A percentile compares a stretch with the other conserved stretches of the same genome.
phyloP scores from a whole-genome alignment of 306 rosid genomes.

The Prunus mume region DNA sequence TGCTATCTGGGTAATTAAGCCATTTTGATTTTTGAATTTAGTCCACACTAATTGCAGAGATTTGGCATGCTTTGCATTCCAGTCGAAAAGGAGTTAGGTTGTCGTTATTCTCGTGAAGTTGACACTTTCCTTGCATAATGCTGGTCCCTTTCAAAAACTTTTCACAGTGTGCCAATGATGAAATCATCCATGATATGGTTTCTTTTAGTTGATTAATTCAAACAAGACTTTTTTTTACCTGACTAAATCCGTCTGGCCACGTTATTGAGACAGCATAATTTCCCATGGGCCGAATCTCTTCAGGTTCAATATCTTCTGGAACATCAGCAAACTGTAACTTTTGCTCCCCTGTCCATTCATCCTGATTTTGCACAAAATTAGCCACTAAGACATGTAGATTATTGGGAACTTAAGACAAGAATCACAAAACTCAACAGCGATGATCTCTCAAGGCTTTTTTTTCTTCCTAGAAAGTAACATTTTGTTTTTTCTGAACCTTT shows the following conservation, averaged over 20 bases:
- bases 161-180: neutral
- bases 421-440: slow-evolving; percentile 9
- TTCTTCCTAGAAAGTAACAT: slow-evolving; percentile 20
- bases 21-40: neutral
- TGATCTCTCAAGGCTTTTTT: slow-evolving; percentile 11
- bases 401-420: neutral
- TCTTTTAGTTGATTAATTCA: neutral
- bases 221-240: slow-evolving; percentile 51
- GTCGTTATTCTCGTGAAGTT: neutral
- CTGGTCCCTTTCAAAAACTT: neutral
- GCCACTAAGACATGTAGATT: neutral
- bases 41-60: neutral
- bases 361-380: slow-evolving; percentile 49
- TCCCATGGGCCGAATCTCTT: slow-evolving; percentile 93
- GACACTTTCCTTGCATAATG: neutral
- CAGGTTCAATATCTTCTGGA: slow-evolving; percentile 86
- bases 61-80: neutral
- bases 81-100: slow-evolving; percentile 6
- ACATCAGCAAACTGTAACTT: slow-evolving; percentile 76
- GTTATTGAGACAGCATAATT: slow-evolving; percentile 90
- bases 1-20: neutral
- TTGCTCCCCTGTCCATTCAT: slow-evolving; percentile 96
- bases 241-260: slow-evolving; percentile 93
- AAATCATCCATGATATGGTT: neutral
- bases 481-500: no score